phyloP scores from a whole-genome alignment of 2,329 filamentous ascomycete genomes.

The Neospermospora avenae region DNA sequence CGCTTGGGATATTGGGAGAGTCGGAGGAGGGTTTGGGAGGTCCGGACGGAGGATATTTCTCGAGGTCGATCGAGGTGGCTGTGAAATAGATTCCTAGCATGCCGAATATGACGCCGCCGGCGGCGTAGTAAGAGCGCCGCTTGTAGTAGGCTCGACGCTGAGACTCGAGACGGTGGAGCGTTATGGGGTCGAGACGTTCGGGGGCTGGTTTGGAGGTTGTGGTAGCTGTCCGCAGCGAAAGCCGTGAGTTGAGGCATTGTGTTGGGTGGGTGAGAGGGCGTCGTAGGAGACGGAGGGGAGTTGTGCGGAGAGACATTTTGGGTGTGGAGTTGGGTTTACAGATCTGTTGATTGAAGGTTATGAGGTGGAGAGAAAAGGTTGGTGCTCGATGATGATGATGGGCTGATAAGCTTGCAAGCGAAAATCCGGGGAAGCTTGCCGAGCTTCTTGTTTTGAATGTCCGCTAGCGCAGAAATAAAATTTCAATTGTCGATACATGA shows the following conservation, averaged over 20 bases:
- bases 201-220: slow-evolving; percentile 5
- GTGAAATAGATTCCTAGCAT: slow-evolving; percentile 35
- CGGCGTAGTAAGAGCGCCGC: slow-evolving; percentile 31
- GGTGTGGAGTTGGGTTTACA: not conserved
- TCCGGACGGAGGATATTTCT: slow-evolving; percentile 9
- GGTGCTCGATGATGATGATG: slow-evolving; percentile 1
- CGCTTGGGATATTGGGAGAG: too few species aligned
- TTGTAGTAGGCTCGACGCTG: slow-evolving; percentile 30
- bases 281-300: slow-evolving; percentile 12
- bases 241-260: slow-evolving; percentile 10
- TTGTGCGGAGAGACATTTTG: slow-evolving; percentile 26
- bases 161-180: slow-evolving; percentile 30
- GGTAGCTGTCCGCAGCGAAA: not conserved
- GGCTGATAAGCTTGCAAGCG: slow-evolving; percentile 13
- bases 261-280: not conserved
- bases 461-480: not conserved
- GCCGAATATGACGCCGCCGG: slow-evolving; percentile 27
- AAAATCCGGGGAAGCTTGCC: slow-evolving; percentile 20
- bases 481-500: too few species aligned
- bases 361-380: not conserved
- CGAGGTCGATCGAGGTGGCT: slow-evolving; percentile 30
- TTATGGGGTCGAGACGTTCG: slow-evolving; percentile 26
- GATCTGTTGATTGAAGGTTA: not conserved
- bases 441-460: not conserved
- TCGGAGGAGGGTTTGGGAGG: slow-evolving; percentile 10